These are phyloP conservation scores for Melanogaster broomeanus DNA, from an alignment of 768 basidiomycete species.

Conservation along the genomic window DNA sequence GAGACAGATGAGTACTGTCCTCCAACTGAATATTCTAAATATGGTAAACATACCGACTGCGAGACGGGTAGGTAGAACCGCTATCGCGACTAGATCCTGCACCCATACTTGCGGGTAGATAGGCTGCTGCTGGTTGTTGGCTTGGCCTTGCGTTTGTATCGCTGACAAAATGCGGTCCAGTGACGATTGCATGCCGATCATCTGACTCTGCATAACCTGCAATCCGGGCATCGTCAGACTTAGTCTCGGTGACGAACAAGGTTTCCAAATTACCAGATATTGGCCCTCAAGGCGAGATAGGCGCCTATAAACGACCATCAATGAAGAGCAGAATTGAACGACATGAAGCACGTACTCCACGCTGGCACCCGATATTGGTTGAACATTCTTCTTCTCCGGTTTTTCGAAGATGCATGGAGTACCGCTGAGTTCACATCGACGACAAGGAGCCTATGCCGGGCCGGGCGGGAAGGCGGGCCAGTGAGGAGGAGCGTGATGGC, in stretches of 20 bases:
- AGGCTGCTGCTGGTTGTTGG: conserved; percentile 30
- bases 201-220: conserved; percentile 90
- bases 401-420: conserved; percentile 87
- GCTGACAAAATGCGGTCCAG: conserved; percentile 79
- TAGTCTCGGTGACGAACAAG: background rate
- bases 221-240: conserved; percentile 2
- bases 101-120: conserved; percentile 11
- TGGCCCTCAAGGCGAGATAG: conserved; percentile 84
- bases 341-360: conserved; percentile 60
- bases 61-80: conserved; percentile 30
- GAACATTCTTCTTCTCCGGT: conserved; percentile 82
- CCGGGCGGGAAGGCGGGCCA: conserved; percentile 75
- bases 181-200: conserved; percentile 93
- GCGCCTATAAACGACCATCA: conserved; percentile 50
- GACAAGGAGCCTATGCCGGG: conserved; percentile 87
- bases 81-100: conserved; percentile 27
- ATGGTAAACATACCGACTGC: conserved; percentile 35
- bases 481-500: conserved; percentile 51
- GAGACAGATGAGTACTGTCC: conserved; percentile 31
- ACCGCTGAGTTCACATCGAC: conserved; percentile 83
- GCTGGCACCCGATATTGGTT: conserved; percentile 59
- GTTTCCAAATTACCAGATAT: conserved; percentile 57
- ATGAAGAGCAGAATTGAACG: conserved; percentile 7
- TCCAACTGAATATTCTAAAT: conserved; percentile 4
- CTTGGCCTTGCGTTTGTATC: conserved; percentile 48